These are phyloP conservation scores for Diospyros lotus DNA, from an alignment of 148 eudicot species.

Conservation along the genomic window DNA sequence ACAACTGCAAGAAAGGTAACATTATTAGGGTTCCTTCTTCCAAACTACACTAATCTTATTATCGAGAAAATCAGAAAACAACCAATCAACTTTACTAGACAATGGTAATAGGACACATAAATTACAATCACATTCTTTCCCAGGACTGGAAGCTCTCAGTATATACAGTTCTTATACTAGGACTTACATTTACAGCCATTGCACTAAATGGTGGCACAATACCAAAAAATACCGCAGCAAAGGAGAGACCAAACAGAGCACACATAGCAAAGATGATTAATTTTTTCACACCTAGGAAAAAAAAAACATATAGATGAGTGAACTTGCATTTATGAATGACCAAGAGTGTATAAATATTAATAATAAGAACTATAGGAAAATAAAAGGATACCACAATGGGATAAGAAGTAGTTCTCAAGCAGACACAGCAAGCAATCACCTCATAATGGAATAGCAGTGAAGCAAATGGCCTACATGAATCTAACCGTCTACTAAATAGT, in stretches of 20 bases:
- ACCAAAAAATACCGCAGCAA: constrained; percentile 54
- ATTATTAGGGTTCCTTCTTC: too few relatives aligned
- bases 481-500: constrained; percentile 1
- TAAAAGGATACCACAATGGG: background rate
- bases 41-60: too few relatives aligned
- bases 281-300: constrained; percentile 59
- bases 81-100: too few relatives aligned
- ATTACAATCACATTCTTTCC: too few relatives aligned
- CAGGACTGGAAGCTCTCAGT: background rate
- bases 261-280: constrained; percentile 43
- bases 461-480: background rate
- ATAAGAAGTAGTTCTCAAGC: background rate
- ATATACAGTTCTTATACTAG: background rate
- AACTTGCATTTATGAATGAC: background rate
- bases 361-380: background rate
- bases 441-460: too few relatives aligned
- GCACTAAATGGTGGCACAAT: constrained; percentile 65
- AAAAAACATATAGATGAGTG: background rate
- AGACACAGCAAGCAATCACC: background rate
- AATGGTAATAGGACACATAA: too few relatives aligned
- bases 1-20: too few relatives aligned
- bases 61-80: too few relatives aligned
- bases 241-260: constrained; percentile 60
- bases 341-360: background rate
- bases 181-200: constrained; percentile 76